phyloP scores from a whole-genome alignment of 2,329 filamentous ascomycete species.

The Xylaria sp. region DNA sequence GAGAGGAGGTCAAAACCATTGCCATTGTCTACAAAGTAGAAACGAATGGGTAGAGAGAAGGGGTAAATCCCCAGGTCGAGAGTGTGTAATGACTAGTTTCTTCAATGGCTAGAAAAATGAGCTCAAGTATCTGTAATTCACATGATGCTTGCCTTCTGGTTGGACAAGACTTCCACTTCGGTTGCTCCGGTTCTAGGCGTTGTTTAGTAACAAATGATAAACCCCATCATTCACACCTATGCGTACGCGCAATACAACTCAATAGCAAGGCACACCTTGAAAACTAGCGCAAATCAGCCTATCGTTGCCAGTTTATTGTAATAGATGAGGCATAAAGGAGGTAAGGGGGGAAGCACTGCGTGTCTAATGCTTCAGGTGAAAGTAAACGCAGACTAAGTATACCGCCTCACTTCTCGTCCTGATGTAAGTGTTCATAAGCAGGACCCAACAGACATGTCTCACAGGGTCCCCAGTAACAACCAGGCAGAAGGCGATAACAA shows the following conservation, averaged over 20 bases:
- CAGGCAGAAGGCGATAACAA: background rate
- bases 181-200: background rate
- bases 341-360: background rate
- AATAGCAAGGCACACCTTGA: constrained; percentile 7
- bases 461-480: background rate
- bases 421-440: background rate
- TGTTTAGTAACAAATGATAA: constrained; percentile 5
- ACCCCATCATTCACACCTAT: constrained; percentile 1
- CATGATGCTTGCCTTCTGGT: background rate
- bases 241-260: background rate
- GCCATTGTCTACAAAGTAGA: background rate
- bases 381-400: constrained; percentile 13
- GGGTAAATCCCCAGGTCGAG: background rate
- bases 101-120: background rate
- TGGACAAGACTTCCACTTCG: constrained; percentile 1
- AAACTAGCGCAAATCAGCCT: background rate
- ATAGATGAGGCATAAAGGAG: background rate
- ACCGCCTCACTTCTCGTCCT: constrained; percentile 1
- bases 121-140: background rate
- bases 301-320: background rate
- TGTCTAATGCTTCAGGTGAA: constrained; percentile 29
- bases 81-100: constrained; percentile 4
- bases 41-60: constrained; percentile 2
- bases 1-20: background rate
- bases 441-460: constrained; percentile 5